Base-by-base conservation (phyloP, 306 rosid genomes). In the Fragaria ananassa region DNA sequence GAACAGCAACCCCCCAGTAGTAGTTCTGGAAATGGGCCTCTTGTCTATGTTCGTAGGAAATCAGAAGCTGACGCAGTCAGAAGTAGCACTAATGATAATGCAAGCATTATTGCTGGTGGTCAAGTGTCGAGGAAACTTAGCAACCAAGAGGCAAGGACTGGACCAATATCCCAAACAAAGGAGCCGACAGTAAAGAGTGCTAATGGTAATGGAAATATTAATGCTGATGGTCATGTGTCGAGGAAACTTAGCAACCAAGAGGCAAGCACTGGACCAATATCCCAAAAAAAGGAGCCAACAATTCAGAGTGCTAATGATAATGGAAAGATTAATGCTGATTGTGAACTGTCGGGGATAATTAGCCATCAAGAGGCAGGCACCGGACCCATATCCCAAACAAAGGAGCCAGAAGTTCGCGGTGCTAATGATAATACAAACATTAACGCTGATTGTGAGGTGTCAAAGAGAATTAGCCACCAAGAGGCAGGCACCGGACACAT, bases 31-130 rank as follows among this genome's bases (percentile, higher is more conserved):
- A 91, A 84, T 80, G 91, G 96, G 57, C 97, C 84, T 81, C 98
- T 92, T 74, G 98, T 95, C 69, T 95, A 95, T 82, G 96, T 89
- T 72, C 98, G 98, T 23, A 87, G 98, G 85, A 95, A 92, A 77
- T 85, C 96, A 6, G 98, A 95, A 74, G 86, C 89, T 41, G 97
- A 95, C 37, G 23, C 85, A 78, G 85, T 89, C 77, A 95, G 90
- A 86, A 87, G 76, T 72, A 83, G 82, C 61, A 46, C 92, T 35
- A 65, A 19, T 37, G 17, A 37, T 65, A 37, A 34, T 15, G 44
- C 44, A 63, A 34, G 49, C 13, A 18, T 18, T 13, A 27, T 5
- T 61, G 41, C 41, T 61, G 67, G 14, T 27, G 35, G 41, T 27
- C 41, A 31, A 37, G 41, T 29, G 6, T 61, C 10, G 41, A 61